phyloP scores from a whole-genome alignment of 805 yeast species.

The Starmerella bacillaris region DNA sequence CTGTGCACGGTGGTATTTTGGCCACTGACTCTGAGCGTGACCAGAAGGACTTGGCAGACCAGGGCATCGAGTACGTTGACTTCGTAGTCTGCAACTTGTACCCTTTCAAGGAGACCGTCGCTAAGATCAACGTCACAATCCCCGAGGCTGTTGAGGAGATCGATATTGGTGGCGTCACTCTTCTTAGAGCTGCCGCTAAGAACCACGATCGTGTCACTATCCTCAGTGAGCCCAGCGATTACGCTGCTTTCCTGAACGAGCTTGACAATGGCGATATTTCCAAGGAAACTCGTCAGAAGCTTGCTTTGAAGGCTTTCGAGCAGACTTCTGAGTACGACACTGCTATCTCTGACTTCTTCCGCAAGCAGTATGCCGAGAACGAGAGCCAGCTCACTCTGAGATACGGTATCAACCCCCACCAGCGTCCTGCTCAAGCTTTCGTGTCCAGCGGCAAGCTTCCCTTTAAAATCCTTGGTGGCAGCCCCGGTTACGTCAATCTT shows the following conservation, averaged over 20 bases:
- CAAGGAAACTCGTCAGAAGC: constrained; percentile 52
- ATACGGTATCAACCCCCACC: constrained; percentile 98
- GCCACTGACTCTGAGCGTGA: constrained; percentile 87
- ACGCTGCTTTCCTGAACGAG: constrained; percentile 71
- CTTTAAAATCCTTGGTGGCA: constrained; percentile 79
- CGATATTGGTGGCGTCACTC: constrained; percentile 95
- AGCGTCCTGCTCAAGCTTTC: constrained; percentile 96
- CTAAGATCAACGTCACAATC: constrained; percentile 86
- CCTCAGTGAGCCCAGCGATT: constrained; percentile 85
- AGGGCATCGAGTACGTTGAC: constrained; percentile 90
- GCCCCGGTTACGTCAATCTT: constrained; percentile 94
- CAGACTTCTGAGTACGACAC: constrained; percentile 96
- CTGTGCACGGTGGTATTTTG: constrained; percentile 85
- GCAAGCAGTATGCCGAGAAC: constrained; percentile 89
- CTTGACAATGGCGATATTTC: constrained; percentile 58
- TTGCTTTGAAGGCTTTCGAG: constrained; percentile 93
- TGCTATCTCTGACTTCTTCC: constrained; percentile 88
- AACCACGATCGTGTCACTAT: constrained; percentile 93
- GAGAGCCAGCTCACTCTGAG: constrained; percentile 79
- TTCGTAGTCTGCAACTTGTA: constrained; percentile 93
- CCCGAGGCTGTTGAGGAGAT: constrained; percentile 97
- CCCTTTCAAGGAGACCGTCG: constrained; percentile 94
- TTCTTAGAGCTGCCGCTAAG: constrained; percentile 96
- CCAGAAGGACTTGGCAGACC: constrained; percentile 70
- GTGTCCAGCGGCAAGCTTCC: constrained; percentile 78